Percentiles rank a stretch among this genome's conserved stretches.
Conservation (phyloP, 768 basidiomycete genomes). For the Suillus bovinus region DNA sequence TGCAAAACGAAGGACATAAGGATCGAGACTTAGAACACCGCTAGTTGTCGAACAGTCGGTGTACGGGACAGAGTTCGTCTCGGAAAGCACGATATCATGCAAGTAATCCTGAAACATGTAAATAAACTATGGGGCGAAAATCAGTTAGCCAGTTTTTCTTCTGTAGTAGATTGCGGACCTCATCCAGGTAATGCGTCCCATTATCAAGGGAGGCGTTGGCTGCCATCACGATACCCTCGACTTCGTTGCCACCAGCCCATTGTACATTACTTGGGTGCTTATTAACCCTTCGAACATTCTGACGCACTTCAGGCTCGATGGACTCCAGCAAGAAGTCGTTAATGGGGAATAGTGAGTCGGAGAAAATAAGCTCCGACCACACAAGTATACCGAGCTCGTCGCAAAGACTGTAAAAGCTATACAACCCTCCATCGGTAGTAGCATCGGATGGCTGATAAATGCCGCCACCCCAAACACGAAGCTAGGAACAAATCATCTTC, state of each 20-base stretch:
- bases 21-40: slow-evolving; percentile 57
- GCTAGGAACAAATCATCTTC: slow-evolving; percentile 28
- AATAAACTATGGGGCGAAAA: slow-evolving; percentile 38
- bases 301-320: slow-evolving; percentile 54
- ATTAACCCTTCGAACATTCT: slow-evolving; percentile 57
- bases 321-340: slow-evolving; percentile 53
- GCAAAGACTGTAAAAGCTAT: slow-evolving; percentile 57
- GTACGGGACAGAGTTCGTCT: slow-evolving; percentile 56
- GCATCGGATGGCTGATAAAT: slow-evolving; percentile 48
- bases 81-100: slow-evolving; percentile 46
- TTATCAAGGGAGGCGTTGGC: slow-evolving; percentile 39
- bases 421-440: slow-evolving; percentile 43
- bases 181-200: slow-evolving; percentile 49
- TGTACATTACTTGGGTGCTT: slow-evolving; percentile 57
- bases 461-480: slow-evolving; percentile 63
- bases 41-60: slow-evolving; percentile 61
- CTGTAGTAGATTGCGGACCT: slow-evolving; percentile 34
- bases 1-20: slow-evolving; percentile 49
- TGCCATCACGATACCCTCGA: slow-evolving; percentile 50
- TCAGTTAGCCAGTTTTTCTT: not conserved
- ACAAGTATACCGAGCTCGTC: slow-evolving; percentile 62
- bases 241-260: slow-evolving; percentile 65
- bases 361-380: slow-evolving; percentile 65
- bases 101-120: slow-evolving; percentile 54
- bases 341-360: slow-evolving; percentile 55